Evolutionary conservation across 78 protist genomes (phyloP).

Genomic region (Tieghemostelium lacteum): DNA sequence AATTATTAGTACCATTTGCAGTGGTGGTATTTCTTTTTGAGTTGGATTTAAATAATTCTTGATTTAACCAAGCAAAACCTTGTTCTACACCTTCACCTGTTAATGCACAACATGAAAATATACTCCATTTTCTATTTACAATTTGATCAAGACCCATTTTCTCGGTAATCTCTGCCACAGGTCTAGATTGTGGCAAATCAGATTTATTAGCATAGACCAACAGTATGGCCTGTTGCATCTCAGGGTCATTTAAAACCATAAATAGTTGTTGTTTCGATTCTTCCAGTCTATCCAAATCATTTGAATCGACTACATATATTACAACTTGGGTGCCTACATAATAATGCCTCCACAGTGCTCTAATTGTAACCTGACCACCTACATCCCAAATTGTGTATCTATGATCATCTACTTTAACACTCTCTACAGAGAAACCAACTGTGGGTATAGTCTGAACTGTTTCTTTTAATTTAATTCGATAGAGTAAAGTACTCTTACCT

Average conservation of each 20-base stretch:
- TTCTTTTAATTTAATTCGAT: constrained; percentile 81
- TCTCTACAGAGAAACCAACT: constrained; percentile 98
- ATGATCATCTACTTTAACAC: constrained; percentile 93
- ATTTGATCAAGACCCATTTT: constrained; percentile 53
- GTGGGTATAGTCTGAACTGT: constrained; percentile 89
- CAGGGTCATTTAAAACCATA: constrained; percentile 70
- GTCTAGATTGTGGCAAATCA: constrained; percentile 76
- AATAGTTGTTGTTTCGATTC: constrained; percentile 78
- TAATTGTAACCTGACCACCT: constrained; percentile 90
- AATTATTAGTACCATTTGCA: background rate
- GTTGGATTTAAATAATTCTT: constrained; percentile 8
- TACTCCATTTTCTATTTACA: constrained; percentile 74
- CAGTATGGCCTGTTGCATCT: constrained; percentile 60
- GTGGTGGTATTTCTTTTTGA: background rate
- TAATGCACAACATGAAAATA: constrained; percentile 51
- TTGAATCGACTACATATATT: constrained; percentile 96
- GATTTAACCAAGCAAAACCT: constrained; percentile 67
- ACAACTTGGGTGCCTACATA: constrained; percentile 96
- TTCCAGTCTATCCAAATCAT: constrained; percentile 81
- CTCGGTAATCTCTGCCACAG: constrained; percentile 68
- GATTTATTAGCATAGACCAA: constrained; percentile 79
- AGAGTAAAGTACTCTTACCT: constrained; percentile 88
- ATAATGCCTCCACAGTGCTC: constrained; percentile 99
- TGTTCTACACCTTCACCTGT: constrained; percentile 74
- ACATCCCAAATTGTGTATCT: constrained; percentile 92